phyloP scores from a whole-genome alignment of 2,329 filamentous ascomycete species.

The Fusarium multiceps region DNA sequence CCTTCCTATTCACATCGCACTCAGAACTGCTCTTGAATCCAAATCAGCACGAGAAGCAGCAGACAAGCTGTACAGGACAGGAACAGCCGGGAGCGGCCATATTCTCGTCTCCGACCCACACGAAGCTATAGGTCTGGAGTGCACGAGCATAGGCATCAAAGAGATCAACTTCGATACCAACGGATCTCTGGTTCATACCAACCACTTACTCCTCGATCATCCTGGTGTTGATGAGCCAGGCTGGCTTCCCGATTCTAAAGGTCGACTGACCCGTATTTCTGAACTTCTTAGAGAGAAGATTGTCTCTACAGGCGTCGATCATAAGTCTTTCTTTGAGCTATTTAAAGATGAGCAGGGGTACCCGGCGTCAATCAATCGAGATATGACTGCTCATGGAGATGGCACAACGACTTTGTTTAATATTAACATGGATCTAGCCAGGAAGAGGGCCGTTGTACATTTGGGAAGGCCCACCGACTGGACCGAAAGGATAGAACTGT shows the following conservation, averaged over 20 bases:
- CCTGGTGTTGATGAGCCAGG: constrained; percentile 26
- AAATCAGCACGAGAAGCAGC: constrained; percentile 18
- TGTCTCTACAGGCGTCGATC: background rate
- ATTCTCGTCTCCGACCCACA: constrained; percentile 30
- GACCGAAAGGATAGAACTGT: constrained; percentile 14
- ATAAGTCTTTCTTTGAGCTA: constrained; percentile 22
- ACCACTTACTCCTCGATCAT: constrained; percentile 36
- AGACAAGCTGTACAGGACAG: constrained; percentile 1
- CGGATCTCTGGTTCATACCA: constrained; percentile 31
- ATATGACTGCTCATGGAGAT: background rate
- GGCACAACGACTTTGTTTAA: constrained; percentile 36
- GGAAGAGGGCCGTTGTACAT: constrained; percentile 6
- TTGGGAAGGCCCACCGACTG: constrained; percentile 30
- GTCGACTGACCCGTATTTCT: constrained; percentile 13
- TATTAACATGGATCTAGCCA: constrained; percentile 33
- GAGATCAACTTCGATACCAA: constrained; percentile 13
- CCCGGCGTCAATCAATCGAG: constrained; percentile 34
- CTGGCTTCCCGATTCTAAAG: constrained; percentile 31
- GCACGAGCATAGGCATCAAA: constrained; percentile 35
- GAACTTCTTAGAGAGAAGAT: constrained; percentile 6
- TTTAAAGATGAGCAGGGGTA: constrained; percentile 39
- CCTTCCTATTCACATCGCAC: constrained; percentile 70
- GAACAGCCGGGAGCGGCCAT: constrained; percentile 39
- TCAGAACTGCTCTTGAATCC: constrained; percentile 66
- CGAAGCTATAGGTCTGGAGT: constrained; percentile 39